Percentiles rank a stretch among this genome's conserved stretches.
Evolutionary conservation across 2,329 filamentous ascomycete species (phyloP).

Genomic region (Fusarium tanahbumbuense): DNA sequence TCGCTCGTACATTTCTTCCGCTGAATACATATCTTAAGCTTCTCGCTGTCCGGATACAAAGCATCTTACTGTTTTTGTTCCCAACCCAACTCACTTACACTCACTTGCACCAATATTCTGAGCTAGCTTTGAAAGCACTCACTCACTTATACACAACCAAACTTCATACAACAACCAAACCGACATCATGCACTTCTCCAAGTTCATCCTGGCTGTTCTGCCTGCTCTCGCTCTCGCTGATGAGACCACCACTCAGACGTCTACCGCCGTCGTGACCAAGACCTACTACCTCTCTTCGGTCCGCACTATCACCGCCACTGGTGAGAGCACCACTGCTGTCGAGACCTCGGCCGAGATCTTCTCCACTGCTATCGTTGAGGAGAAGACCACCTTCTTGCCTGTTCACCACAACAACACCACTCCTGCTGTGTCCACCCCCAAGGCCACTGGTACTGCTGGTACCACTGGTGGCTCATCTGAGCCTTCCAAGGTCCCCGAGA

Average conservation of each 20-base stretch:
- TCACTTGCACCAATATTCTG: constrained; percentile 36
- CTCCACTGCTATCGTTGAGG: constrained; percentile 22
- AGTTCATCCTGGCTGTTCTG: constrained; percentile 62
- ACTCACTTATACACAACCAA: constrained; percentile 22
- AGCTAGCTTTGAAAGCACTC: constrained; percentile 43
- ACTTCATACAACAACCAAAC: constrained; percentile 21
- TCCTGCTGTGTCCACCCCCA: constrained; percentile 38
- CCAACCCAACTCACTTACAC: constrained; percentile 35
- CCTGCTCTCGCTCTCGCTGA: constrained; percentile 64
- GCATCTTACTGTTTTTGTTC: constrained; percentile 38
- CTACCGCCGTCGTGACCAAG: constrained; percentile 63
- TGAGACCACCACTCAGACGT: constrained; percentile 59
- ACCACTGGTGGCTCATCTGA: constrained; percentile 43
- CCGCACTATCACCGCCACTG: constrained; percentile 53
- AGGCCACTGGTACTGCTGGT: constrained; percentile 35
- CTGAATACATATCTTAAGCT: constrained; percentile 34
- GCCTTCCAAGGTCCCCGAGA: constrained; percentile 53
- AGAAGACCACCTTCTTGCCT: constrained; percentile 35
- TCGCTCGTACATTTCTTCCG: constrained; percentile 43
- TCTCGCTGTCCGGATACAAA: constrained; percentile 45
- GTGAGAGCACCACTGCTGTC: constrained; percentile 49
- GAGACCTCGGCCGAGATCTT: constrained; percentile 31
- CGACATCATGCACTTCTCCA: constrained; percentile 54
- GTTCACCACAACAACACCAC: constrained; percentile 48
- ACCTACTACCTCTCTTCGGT: constrained; percentile 64